A percentile compares a stretch with the other conserved stretches of the same genome.
Conservation (phyloP, 176 grass and related monocot genomes). For the Otatea glauca region DNA sequence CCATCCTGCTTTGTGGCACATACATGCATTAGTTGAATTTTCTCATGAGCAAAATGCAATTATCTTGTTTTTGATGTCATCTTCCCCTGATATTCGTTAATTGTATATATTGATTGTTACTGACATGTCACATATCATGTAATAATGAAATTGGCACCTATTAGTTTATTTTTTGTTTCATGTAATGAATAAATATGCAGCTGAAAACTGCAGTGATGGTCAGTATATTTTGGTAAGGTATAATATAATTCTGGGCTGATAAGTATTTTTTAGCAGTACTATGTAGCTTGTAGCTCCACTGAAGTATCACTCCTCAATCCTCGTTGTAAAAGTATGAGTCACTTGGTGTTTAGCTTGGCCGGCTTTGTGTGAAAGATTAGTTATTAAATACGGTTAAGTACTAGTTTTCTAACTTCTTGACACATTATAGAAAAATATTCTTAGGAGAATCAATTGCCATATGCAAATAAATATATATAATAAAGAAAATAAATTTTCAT, state of each 20-base stretch:
- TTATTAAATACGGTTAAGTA: neutral
- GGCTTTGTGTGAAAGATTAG: neutral
- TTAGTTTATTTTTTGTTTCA: neutral
- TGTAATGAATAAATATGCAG: conserved; percentile 2
- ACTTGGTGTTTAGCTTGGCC: neutral
- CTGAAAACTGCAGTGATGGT: neutral
- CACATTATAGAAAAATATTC: neutral
- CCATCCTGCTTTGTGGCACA: conserved; percentile 10
- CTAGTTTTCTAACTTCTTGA: neutral
- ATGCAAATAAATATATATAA: neutral
- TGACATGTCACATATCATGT: neutral
- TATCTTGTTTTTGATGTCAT: neutral
- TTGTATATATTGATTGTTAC: neutral
- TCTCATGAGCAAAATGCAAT: too few relatives aligned
- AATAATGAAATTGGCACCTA: neutral
- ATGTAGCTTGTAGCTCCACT: neutral
- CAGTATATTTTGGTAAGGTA: neutral
- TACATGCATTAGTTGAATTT: neutral
- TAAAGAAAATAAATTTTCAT: neutral
- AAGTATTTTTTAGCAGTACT: neutral
- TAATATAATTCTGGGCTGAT: neutral
- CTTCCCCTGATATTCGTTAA: conserved; percentile 2
- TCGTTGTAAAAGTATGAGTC: neutral
- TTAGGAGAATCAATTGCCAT: neutral
- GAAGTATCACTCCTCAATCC: neutral